Conservation (phyloP, 306 rosid species). For the Biancaea sappan region DNA sequence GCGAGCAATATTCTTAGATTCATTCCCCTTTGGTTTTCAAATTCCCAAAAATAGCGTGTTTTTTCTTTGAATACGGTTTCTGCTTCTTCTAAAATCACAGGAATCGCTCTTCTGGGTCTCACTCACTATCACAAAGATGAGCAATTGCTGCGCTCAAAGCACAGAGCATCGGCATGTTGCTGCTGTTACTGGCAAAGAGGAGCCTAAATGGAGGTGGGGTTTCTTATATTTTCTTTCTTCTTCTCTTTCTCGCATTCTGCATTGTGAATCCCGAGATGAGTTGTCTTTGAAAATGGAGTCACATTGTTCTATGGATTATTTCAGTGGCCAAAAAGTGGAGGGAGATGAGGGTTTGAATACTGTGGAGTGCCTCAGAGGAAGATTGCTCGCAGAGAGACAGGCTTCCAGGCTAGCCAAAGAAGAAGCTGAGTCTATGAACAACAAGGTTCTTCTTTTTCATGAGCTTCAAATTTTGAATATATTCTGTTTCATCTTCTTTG, state of each 20-base stretch:
- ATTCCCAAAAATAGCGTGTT: conserved; percentile 34
- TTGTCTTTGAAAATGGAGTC: conserved; percentile 8
- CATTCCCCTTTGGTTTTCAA: conserved; percentile 40
- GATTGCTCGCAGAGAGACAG: conserved; percentile 86
- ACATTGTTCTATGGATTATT: conserved; percentile 40
- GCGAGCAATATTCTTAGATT: conserved; percentile 43
- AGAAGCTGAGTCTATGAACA: conserved; percentile 56
- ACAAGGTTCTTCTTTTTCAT: conserved; percentile 43
- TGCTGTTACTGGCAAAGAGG: conserved; percentile 33
- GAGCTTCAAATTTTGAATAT: conserved; percentile 10
- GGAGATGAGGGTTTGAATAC: conserved; percentile 61
- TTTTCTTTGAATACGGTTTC: conserved; percentile 35
- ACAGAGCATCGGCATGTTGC: conserved; percentile 34
- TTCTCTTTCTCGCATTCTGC: conserved; percentile 30
- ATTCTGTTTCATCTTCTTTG: conserved; percentile 28
- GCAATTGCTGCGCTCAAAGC: conserved; percentile 31
- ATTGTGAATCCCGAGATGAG: conserved; percentile 23
- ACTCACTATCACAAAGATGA: conserved; percentile 37
- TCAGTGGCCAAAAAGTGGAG: conserved; percentile 55
- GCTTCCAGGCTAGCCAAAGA: conserved; percentile 80
- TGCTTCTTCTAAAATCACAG: neutral
- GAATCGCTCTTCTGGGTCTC: conserved; percentile 24
- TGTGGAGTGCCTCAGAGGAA: conserved; percentile 79
- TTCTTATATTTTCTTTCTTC: conserved; percentile 10
- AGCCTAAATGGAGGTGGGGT: conserved; percentile 56